phyloP scores from a whole-genome alignment of 352 stramenopile genomes.

The Elongisporangium prolatum region DNA sequence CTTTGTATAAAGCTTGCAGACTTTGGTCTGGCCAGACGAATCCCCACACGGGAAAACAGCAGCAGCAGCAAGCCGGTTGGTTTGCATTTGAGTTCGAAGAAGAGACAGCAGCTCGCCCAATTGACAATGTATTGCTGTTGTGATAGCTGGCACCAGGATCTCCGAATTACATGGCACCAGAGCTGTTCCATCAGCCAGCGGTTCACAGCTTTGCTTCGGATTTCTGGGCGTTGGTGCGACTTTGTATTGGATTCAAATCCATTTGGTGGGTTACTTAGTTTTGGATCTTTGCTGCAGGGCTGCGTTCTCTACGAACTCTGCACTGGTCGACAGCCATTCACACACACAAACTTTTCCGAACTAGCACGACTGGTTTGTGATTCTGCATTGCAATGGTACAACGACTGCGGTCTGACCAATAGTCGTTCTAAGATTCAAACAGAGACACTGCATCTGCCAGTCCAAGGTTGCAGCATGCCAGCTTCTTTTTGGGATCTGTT shows the following conservation, averaged over 20 bases:
- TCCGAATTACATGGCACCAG: constrained; percentile 90
- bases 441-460: constrained; percentile 36
- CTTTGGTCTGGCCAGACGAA: constrained; percentile 84
- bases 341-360: constrained; percentile 65
- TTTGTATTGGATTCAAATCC: background rate
- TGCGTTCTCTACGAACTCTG: constrained; percentile 78
- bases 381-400: background rate
- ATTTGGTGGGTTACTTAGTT: background rate
- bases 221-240: constrained; percentile 75
- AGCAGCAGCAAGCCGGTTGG: constrained; percentile 2
- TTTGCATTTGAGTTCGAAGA: background rate
- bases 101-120: background rate
- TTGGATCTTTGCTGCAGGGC: constrained; percentile 32
- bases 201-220: constrained; percentile 89
- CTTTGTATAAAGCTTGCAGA: constrained; percentile 61
- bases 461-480: constrained; percentile 45
- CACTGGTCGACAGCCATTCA: constrained; percentile 64
- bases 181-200: constrained; percentile 82
- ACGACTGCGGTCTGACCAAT: background rate
- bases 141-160: constrained; percentile 59
- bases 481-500: constrained; percentile 56
- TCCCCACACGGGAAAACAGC: constrained; percentile 52
- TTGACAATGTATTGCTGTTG: background rate
- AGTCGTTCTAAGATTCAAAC: constrained; percentile 48
- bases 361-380: constrained; percentile 56